phyloP scores from a whole-genome alignment of 257 asterid species.

The Solanum clarkiae region DNA sequence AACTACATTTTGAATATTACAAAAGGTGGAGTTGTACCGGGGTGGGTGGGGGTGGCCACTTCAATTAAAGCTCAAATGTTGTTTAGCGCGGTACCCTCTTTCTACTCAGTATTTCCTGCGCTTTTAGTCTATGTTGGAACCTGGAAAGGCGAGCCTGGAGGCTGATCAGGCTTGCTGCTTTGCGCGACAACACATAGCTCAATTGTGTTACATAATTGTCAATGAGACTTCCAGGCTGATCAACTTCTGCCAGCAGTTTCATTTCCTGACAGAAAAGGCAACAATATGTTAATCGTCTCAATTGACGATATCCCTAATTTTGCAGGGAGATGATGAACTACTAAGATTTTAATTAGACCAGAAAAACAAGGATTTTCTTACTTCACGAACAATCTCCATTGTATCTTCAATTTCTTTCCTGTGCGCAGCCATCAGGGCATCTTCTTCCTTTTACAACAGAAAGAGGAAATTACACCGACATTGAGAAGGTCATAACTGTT shows the following conservation, averaged over 20 bases:
- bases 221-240: constrained; percentile 94
- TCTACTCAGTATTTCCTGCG: constrained; percentile 93
- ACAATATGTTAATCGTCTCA: neutral
- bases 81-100: constrained; percentile 68
- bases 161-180: constrained; percentile 93
- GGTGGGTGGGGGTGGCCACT: neutral
- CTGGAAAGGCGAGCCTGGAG: constrained; percentile 97
- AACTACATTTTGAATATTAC: neutral
- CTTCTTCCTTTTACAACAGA: constrained; percentile 71
- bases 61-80: neutral
- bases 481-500: neutral
- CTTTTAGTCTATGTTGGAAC: constrained; percentile 94
- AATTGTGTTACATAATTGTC: constrained; percentile 85
- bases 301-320: neutral
- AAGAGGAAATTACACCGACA: constrained; percentile 1
- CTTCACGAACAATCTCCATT: constrained; percentile 99
- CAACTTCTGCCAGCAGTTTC: constrained; percentile 93
- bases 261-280: constrained; percentile 61
- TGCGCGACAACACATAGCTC: constrained; percentile 87
- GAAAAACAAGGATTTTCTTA: constrained; percentile 9
- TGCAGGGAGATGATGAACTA: neutral
- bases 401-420: constrained; percentile 97
- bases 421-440: constrained; percentile 90
- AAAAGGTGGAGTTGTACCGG: neutral
- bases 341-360: neutral